Conservation (phyloP, 2,329 filamentous ascomycete species). For the Penicillium janthinellum region DNA sequence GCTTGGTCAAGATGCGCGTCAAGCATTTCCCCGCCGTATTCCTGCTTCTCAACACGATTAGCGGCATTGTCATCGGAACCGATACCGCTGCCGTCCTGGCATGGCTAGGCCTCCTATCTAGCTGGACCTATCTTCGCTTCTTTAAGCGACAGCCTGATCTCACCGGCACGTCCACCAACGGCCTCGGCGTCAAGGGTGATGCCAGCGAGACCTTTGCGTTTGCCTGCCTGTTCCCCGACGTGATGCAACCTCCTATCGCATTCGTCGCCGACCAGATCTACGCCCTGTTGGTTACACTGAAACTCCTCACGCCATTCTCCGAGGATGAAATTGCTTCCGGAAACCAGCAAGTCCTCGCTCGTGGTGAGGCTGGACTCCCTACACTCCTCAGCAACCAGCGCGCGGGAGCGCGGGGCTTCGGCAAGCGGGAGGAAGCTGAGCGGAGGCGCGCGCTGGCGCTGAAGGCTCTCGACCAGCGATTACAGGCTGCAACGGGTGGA, state of each 20-base stretch:
- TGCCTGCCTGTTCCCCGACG: slow-evolving; percentile 89
- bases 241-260: slow-evolving; percentile 75
- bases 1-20: slow-evolving; percentile 85
- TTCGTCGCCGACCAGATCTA: slow-evolving; percentile 76
- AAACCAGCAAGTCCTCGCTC: slow-evolving; percentile 69
- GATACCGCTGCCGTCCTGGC: slow-evolving; percentile 78
- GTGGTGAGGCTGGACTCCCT: slow-evolving; percentile 63
- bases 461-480: slow-evolving; percentile 85
- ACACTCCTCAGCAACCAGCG: slow-evolving; percentile 58
- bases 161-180: slow-evolving; percentile 56
- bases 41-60: slow-evolving; percentile 69
- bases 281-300: slow-evolving; percentile 70
- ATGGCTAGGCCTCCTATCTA: slow-evolving; percentile 77
- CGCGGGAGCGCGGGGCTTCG: slow-evolving; percentile 52
- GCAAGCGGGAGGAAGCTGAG: slow-evolving; percentile 88
- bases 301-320: slow-evolving; percentile 82
- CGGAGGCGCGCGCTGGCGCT: slow-evolving; percentile 83
- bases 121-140: slow-evolving; percentile 96
- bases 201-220: slow-evolving; percentile 96
- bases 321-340: slow-evolving; percentile 74
- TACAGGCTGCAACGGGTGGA: slow-evolving; percentile 75
- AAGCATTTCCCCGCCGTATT: slow-evolving; percentile 77
- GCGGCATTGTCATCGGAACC: slow-evolving; percentile 65
- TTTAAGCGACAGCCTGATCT: slow-evolving; percentile 70
- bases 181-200: slow-evolving; percentile 73